phyloP scores from a whole-genome alignment of 2,329 filamentous ascomycete genomes.

The Zopfia rhizophila region DNA sequence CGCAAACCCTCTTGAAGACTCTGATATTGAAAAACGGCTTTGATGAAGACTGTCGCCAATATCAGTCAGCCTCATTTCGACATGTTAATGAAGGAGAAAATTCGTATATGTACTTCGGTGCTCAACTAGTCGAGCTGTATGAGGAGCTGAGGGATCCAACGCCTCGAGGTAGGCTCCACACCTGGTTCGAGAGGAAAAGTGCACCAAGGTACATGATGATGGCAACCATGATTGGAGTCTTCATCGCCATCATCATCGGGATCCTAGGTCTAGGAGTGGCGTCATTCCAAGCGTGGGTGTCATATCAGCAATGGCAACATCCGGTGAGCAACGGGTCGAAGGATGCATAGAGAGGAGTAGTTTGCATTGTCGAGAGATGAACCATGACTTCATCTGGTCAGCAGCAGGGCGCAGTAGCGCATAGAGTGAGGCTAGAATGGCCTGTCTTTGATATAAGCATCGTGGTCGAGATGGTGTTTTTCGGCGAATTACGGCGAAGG shows the following conservation, averaged over 20 bases:
- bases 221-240: constrained; percentile 42
- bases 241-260: constrained; percentile 41
- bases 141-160: constrained; percentile 37
- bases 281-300: constrained; percentile 44
- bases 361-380: too few relatives aligned
- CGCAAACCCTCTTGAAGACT: constrained; percentile 20
- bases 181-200: constrained; percentile 39
- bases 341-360: too few relatives aligned
- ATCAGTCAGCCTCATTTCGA: constrained; percentile 14
- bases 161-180: constrained; percentile 32
- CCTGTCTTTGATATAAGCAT: too few relatives aligned
- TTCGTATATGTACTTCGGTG: constrained; percentile 37
- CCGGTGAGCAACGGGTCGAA: constrained; percentile 24
- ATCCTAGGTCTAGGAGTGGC: constrained; percentile 35
- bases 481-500: too few relatives aligned
- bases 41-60: constrained; percentile 13
- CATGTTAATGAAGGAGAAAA: constrained; percentile 28
- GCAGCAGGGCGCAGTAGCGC: too few relatives aligned
- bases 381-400: too few relatives aligned
- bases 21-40: constrained; percentile 11
- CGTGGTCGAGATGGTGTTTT: too few relatives aligned
- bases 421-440: too few relatives aligned
- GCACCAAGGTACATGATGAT: constrained; percentile 42
- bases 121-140: constrained; percentile 35
- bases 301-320: constrained; percentile 47